phyloP scores from a whole-genome alignment of 176 grass and related monocot genomes.

The Thinopyrum elongatum region DNA sequence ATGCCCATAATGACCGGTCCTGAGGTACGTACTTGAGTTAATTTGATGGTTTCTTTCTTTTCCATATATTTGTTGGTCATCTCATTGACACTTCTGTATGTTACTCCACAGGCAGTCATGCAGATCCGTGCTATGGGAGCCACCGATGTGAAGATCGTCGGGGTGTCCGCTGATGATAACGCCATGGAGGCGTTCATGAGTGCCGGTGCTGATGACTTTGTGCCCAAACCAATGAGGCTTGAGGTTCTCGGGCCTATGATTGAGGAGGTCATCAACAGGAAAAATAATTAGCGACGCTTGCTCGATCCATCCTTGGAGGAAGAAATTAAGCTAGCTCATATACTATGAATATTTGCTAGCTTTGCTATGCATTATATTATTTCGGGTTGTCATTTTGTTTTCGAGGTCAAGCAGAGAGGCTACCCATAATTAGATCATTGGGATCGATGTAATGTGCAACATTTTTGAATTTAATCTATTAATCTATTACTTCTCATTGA shows the following conservation, averaged over 20 bases:
- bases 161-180: conserved; percentile 10
- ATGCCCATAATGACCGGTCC: conserved; percentile 32
- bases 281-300: not conserved
- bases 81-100: not conserved
- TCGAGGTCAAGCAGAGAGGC: too few relatives aligned
- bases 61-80: too few relatives aligned
- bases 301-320: too few relatives aligned
- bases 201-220: conserved; percentile 24
- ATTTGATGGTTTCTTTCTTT: not conserved
- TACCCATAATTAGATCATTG: too few relatives aligned
- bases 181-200: not conserved
- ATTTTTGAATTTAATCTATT: too few relatives aligned
- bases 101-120: not conserved
- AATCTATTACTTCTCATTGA: too few relatives aligned
- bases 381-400: too few relatives aligned
- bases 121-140: conserved; percentile 28
- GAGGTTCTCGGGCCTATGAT: not conserved
- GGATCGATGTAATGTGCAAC: too few relatives aligned
- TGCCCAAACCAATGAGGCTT: conserved; percentile 19
- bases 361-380: too few relatives aligned
- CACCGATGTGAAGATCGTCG: conserved; percentile 30
- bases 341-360: too few relatives aligned
- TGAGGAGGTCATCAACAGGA: not conserved
- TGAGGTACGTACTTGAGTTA: not conserved
- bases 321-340: too few relatives aligned